Percentiles rank a stretch among this genome's conserved stretches.
Conservation (phyloP, 2,329 filamentous ascomycete genomes). For the Fusarium sp. region DNA sequence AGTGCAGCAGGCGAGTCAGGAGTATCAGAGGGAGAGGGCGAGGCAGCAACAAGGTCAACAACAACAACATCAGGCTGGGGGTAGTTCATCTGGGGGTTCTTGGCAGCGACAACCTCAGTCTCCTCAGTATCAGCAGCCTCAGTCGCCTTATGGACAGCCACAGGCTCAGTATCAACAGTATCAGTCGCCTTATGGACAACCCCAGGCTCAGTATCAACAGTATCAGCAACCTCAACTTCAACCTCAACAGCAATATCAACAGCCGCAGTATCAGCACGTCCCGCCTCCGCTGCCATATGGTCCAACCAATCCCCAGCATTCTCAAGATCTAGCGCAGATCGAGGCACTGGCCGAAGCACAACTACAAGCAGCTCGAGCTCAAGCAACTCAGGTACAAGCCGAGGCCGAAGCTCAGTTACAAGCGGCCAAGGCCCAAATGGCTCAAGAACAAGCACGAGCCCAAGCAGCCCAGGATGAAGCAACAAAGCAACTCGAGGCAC, state of each 20-base stretch:
- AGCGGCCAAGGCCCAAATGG: not conserved
- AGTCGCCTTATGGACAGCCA: not conserved
- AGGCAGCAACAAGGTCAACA: slow-evolving; percentile 13
- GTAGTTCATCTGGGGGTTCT: not conserved
- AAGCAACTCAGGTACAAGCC: not conserved
- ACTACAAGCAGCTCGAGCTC: not conserved
- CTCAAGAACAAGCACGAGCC: not conserved
- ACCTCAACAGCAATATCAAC: slow-evolving; percentile 4
- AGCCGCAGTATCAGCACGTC: slow-evolving; percentile 25
- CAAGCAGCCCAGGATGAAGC: slow-evolving; percentile 3
- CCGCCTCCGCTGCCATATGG: slow-evolving; percentile 9
- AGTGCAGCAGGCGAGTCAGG: slow-evolving; percentile 37
- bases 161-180: not conserved
- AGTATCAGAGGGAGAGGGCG: slow-evolving; percentile 34
- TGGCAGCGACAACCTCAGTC: slow-evolving; percentile 18
- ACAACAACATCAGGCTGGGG: slow-evolving; percentile 1
- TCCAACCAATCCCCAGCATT: not conserved
- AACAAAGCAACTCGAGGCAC: slow-evolving; percentile 23
- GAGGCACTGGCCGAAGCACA: slow-evolving; percentile 1
- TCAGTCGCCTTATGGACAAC: too few relatives aligned
- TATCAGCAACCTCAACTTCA: slow-evolving; percentile 18
- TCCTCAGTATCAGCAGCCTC: slow-evolving; percentile 15
- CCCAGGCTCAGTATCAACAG: slow-evolving; percentile 10
- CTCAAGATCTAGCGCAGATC: not conserved
- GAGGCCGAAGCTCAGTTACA: not conserved